Evolutionary conservation across 23 red algal genomes (phyloP), one percentile per base, ranked within the genome.

Genomic region (Chondrus crispus): DNA sequence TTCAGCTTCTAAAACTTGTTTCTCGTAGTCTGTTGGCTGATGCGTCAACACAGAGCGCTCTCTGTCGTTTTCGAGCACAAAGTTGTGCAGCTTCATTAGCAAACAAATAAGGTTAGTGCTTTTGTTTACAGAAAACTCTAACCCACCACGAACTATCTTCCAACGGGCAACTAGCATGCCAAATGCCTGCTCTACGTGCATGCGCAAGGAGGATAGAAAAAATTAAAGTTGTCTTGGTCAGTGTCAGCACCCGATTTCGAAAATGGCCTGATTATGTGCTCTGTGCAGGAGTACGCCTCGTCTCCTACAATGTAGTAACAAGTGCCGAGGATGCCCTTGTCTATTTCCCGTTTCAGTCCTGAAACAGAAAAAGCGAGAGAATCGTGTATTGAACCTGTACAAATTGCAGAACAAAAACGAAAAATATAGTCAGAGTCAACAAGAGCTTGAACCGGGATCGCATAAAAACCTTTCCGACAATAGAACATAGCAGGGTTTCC

Each of bases 401-500:
- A 85, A 45, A 30, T 37, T 7, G 62, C 54, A 70, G 3, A 47
- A 7, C 39, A 46, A 85, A 63, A 69, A 20, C 55, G 32, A 41
- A 36, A 43, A 51, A 3, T 43, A 43, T 85, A 85, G 24, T 53
- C 47, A 5, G 79, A 1, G 30, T 85, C 51, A 1, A 85, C 57
- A 16, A 64, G 13, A 19, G 81, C 81, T 43, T 85, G 81, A 0
- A 63, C 32, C 0, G 58, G 81, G 0, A 85, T 36, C 9, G 58
- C 54, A 47, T 66, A 85, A 68, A 63, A 85, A 20, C 81, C 81
- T 68, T 85, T 85, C 4, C 81, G 52, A 39, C 19, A 64, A n/a
- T 68, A 68, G 18, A 2, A 85, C 2, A 37, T 35, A 7, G 28
- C 58, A 1, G 81, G 72, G 42, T 78, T 78, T 49, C 53, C 72